Percentiles rank a stretch among this genome's conserved stretches.
These are phyloP conservation scores for Entomortierella lignicola DNA, from an alignment of 192 early-diverging fungal genomes.

Conservation along the genomic window DNA sequence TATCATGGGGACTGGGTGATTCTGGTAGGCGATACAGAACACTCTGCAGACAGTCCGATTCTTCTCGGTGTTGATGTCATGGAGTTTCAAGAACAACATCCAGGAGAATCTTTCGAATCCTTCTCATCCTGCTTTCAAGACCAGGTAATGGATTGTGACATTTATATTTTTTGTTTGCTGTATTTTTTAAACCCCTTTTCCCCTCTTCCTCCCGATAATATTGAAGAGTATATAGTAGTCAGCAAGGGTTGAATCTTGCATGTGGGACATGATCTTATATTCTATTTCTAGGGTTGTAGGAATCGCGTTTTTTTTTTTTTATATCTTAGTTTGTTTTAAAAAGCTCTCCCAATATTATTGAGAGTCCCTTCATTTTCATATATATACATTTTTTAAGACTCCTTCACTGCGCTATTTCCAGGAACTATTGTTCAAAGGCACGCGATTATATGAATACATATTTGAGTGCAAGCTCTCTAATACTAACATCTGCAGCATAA, in stretches of 20 bases:
- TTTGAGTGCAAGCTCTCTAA: too few species aligned
- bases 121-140: conserved; percentile 55
- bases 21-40: conserved; percentile 53
- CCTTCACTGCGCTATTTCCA: too few species aligned
- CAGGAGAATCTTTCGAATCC: conserved; percentile 40
- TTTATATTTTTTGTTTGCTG: neutral
- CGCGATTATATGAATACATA: too few species aligned
- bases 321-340: neutral
- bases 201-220: too few species aligned
- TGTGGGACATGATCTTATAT: neutral
- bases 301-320: neutral
- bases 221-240: too few species aligned
- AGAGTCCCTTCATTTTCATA: too few species aligned
- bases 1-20: conserved; percentile 73
- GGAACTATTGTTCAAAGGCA: too few species aligned
- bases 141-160: conserved; percentile 22
- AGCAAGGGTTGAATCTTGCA: neutral
- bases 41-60: conserved; percentile 19
- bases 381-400: too few species aligned
- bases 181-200: too few species aligned
- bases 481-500: too few species aligned
- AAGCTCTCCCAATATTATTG: neutral
- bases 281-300: neutral
- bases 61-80: conserved; percentile 64
- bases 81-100: conserved; percentile 53